A percentile compares a stretch with the other conserved stretches of the same genome.
phyloP scores from a whole-genome alignment of 805 yeast genomes.

The Ogataea parapolymorpha region DNA sequence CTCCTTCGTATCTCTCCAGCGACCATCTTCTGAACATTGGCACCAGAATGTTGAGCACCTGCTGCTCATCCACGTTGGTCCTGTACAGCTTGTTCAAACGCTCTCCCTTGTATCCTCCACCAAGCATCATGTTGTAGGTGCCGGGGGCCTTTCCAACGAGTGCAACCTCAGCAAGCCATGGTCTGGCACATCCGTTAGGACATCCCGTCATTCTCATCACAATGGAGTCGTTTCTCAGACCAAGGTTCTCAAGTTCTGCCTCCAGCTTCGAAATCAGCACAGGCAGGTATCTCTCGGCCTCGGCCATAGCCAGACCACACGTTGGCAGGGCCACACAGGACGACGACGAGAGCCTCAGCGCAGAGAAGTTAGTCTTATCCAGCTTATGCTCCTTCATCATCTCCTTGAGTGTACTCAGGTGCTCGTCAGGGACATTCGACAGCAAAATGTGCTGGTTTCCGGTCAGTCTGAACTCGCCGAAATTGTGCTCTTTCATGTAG shows the following conservation, averaged over 20 bases:
- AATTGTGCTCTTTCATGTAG: conserved; percentile 52
- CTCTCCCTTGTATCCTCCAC: conserved; percentile 94
- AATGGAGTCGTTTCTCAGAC: conserved; percentile 88
- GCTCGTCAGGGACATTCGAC: conserved; percentile 67
- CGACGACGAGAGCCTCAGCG: conserved; percentile 83
- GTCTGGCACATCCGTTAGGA: conserved; percentile 98
- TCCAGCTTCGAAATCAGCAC: conserved; percentile 78
- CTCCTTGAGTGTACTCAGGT: conserved; percentile 57
- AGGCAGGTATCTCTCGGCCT: conserved; percentile 90
- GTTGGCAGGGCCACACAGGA: conserved; percentile 99
- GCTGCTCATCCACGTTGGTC: conserved; percentile 87
- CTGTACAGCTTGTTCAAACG: conserved; percentile 86
- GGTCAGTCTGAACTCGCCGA: conserved; percentile 88
- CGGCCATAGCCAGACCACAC: conserved; percentile 99
- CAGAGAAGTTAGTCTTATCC: conserved; percentile 80
- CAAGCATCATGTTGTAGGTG: conserved; percentile 88
- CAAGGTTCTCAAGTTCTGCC: conserved; percentile 83
- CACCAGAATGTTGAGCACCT: conserved; percentile 69
- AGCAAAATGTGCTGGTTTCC: conserved; percentile 92
- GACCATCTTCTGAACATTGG: conserved; percentile 95
- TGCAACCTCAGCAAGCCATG: conserved; percentile 96
- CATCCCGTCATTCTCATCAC: conserved; percentile 99
- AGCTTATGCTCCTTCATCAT: conserved; percentile 70
- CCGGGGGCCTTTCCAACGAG: conserved; percentile 93
- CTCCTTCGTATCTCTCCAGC: conserved; percentile 83